Conservation (phyloP, 1,284 basidiomycete species). For the Flammula alnicola region DNA sequence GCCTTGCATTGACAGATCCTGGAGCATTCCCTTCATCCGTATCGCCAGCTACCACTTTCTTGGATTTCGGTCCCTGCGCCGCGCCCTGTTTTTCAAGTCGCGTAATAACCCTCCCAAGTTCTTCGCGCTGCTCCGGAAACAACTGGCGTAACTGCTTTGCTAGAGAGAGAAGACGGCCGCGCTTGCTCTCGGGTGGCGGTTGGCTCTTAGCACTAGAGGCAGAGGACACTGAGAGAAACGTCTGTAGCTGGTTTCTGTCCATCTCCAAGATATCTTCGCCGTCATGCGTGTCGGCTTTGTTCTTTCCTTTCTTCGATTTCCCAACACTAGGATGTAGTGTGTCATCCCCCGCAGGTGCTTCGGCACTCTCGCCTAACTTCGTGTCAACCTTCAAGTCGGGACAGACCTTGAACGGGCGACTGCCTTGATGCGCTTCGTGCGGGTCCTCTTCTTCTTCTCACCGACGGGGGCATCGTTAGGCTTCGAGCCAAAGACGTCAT, state of each 20-base stretch:
- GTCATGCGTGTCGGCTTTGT: conserved; percentile 8
- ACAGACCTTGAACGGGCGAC: conserved; percentile 45
- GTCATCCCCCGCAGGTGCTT: background rate
- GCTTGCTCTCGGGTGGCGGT: conserved; percentile 33
- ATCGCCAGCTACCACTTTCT: conserved; percentile 12
- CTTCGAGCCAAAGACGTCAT: conserved; percentile 15
- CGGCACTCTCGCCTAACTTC: background rate
- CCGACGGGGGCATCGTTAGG: background rate
- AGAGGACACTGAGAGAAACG: conserved; percentile 15
- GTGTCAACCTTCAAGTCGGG: conserved; percentile 36
- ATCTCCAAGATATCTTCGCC: conserved; percentile 19
- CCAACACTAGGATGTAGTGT: background rate
- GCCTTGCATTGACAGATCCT: conserved; percentile 1
- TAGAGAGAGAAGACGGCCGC: conserved; percentile 55
- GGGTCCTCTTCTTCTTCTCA: conserved; percentile 28
- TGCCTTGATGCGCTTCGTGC: conserved; percentile 25
- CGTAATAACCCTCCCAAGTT: conserved; percentile 45
- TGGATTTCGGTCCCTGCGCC: conserved; percentile 8
- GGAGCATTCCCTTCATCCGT: conserved; percentile 9
- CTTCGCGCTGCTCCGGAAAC: conserved; percentile 58
- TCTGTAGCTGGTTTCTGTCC: conserved; percentile 17
- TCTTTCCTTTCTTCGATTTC: conserved; percentile 16
- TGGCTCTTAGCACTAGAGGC: conserved; percentile 10
- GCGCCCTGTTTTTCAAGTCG: conserved; percentile 26
- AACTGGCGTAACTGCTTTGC: conserved; percentile 59